These are phyloP conservation scores for Ustulina deusta DNA, from an alignment of 2,329 filamentous ascomycete genomes.

Conservation along the genomic window DNA sequence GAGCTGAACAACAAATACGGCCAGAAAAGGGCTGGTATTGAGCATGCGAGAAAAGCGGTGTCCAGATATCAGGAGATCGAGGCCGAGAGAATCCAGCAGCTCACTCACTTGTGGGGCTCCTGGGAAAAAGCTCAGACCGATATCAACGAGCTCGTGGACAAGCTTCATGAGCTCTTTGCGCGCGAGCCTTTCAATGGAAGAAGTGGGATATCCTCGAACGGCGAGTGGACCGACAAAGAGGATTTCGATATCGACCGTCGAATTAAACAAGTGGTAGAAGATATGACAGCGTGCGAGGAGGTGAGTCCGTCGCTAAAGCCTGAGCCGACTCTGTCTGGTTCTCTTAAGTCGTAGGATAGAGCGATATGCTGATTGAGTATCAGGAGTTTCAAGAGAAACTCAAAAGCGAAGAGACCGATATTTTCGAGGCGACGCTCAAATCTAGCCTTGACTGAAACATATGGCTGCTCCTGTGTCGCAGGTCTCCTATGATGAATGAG, in stretches of 20 bases:
- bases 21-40: slow-evolving; percentile 28
- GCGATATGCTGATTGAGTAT: slow-evolving; percentile 48
- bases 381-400: slow-evolving; percentile 49
- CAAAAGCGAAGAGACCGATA: slow-evolving; percentile 45
- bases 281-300: slow-evolving; percentile 49
- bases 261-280: slow-evolving; percentile 47
- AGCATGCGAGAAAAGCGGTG: slow-evolving; percentile 37
- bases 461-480: slow-evolving; percentile 3
- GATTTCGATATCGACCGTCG: slow-evolving; percentile 41
- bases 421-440: slow-evolving; percentile 45
- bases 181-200: slow-evolving; percentile 26
- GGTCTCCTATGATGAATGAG: slow-evolving; percentile 24
- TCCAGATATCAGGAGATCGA: slow-evolving; percentile 37
- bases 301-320: slow-evolving; percentile 41
- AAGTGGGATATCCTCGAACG: slow-evolving; percentile 44
- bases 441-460: slow-evolving; percentile 33
- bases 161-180: slow-evolving; percentile 22
- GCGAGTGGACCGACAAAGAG: slow-evolving; percentile 38
- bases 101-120: slow-evolving; percentile 44
- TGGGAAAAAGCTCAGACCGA: slow-evolving; percentile 46
- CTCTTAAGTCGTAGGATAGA: slow-evolving; percentile 43
- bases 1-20: slow-evolving; percentile 38
- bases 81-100: slow-evolving; percentile 35
- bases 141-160: slow-evolving; percentile 40
- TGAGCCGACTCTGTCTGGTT: slow-evolving; percentile 31